phyloP scores from a whole-genome alignment of 495 filamentous ascomycete species.

The Talaromyces adpressus region DNA sequence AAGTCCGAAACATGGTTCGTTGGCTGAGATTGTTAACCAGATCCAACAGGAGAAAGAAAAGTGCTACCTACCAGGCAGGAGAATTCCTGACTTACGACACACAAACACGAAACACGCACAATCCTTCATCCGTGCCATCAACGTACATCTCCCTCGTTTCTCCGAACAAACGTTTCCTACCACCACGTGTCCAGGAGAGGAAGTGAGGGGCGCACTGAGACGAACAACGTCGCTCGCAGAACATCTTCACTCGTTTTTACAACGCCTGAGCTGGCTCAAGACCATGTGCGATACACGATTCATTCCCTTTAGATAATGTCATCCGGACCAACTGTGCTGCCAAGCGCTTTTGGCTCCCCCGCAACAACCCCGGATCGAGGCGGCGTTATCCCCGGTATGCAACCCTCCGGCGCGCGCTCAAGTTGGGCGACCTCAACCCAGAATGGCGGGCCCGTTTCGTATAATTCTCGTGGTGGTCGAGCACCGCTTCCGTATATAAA shows the following conservation, averaged over 20 bases:
- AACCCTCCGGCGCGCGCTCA: conserved; percentile 19
- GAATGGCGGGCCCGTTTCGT: conserved; percentile 14
- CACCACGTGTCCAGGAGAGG: background rate
- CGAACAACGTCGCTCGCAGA: background rate
- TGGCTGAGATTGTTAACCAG: background rate
- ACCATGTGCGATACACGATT: conserved; percentile 1
- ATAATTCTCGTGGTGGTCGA: conserved; percentile 11
- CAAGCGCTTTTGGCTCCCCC: conserved; percentile 30
- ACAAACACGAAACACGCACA: background rate
- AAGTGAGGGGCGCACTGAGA: conserved; percentile 7
- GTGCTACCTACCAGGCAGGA: background rate
- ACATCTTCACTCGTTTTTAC: conserved; percentile 1
- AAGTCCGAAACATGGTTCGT: background rate
- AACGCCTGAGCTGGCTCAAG: background rate
- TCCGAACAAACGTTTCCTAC: background rate
- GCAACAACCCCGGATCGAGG: conserved; percentile 24
- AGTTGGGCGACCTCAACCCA: conserved; percentile 19
- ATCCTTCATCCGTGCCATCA: background rate
- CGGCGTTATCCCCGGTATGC: conserved; percentile 25
- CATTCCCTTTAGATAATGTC: conserved; percentile 27
- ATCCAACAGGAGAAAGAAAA: background rate
- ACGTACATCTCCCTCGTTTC: background rate
- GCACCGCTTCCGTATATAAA: conserved; percentile 62
- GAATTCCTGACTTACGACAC: background rate
- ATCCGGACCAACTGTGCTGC: conserved; percentile 37